Conservation (phyloP, 257 asterid species). For the Primulina tabacum region DNA sequence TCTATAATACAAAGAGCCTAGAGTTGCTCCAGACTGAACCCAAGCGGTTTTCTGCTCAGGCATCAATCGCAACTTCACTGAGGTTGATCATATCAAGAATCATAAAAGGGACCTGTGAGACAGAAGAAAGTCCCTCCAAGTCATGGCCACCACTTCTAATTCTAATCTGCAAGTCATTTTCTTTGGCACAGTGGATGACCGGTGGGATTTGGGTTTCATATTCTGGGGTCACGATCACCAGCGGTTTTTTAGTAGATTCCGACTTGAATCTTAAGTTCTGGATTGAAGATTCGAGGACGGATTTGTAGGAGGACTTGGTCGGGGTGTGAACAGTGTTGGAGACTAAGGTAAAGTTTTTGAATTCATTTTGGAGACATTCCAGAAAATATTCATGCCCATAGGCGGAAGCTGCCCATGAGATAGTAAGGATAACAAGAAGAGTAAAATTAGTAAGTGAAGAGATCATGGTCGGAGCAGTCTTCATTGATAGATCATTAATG, state of each 20-base stretch:
- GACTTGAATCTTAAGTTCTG: too few relatives aligned
- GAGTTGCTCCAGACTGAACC: conserved; percentile 34
- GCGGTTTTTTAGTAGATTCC: conserved; percentile 24
- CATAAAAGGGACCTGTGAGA: conserved; percentile 21
- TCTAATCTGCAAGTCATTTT: conserved; percentile 25
- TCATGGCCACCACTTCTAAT: conserved; percentile 46
- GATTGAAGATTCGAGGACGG: too few relatives aligned
- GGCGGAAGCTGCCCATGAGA: too few relatives aligned
- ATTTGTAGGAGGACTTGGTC: too few relatives aligned
- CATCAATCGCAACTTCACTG: conserved; percentile 24
- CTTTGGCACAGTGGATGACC: conserved; percentile 27
- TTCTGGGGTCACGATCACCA: conserved; percentile 30
- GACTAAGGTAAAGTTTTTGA: too few relatives aligned
- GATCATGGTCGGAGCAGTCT: too few relatives aligned
- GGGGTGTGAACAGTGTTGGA: too few relatives aligned
- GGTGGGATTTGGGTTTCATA: conserved; percentile 34
- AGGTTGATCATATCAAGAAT: conserved; percentile 36
- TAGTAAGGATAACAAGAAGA: too few relatives aligned
- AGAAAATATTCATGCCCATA: too few relatives aligned
- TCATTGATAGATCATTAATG: too few relatives aligned
- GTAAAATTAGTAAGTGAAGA: too few relatives aligned
- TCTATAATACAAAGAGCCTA: conserved; percentile 33
- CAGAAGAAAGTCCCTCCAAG: conserved; percentile 37
- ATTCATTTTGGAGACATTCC: too few relatives aligned
- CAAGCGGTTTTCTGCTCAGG: conserved; percentile 32